phyloP scores from a whole-genome alignment of 2,329 filamentous ascomycete species.

The Mollisiaceae sp. region DNA sequence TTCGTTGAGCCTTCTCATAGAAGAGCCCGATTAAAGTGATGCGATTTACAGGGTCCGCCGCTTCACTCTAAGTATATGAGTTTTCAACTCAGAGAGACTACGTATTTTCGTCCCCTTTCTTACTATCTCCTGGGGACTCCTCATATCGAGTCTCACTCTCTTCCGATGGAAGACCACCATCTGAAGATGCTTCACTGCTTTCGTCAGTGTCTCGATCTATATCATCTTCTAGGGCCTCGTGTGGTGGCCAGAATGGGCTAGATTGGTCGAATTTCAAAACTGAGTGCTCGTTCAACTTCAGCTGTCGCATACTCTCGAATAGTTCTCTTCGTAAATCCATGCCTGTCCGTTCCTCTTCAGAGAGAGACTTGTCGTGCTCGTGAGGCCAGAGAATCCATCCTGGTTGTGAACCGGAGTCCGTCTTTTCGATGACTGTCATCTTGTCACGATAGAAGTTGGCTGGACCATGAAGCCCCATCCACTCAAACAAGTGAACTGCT shows the following conservation, averaged over 20 bases:
- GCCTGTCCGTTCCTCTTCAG: background rate
- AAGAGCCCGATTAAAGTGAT: background rate
- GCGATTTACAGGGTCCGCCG: background rate
- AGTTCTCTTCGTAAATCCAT: background rate
- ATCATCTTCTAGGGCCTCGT: background rate
- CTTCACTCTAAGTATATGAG: background rate
- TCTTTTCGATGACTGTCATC: background rate
- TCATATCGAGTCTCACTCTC: background rate
- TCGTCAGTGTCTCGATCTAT: background rate
- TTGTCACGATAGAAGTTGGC: slow-evolving; percentile 8
- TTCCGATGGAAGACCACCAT: background rate
- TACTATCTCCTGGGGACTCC: background rate
- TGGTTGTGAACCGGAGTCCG: too few relatives aligned
- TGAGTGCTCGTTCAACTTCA: background rate
- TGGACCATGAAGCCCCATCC: background rate
- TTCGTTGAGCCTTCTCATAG: background rate
- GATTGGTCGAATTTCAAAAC: background rate
- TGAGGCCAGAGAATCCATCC: background rate
- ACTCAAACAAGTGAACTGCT: slow-evolving; percentile 12
- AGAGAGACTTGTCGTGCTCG: background rate
- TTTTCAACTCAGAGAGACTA: background rate
- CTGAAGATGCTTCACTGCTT: background rate
- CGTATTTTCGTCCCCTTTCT: background rate
- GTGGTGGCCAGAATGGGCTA: background rate
- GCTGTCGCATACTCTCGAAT: background rate